Percentiles rank a stretch among this genome's conserved stretches.
Conservation (phyloP, 139 green algal genomes). For the Penium margaritaceum region DNA sequence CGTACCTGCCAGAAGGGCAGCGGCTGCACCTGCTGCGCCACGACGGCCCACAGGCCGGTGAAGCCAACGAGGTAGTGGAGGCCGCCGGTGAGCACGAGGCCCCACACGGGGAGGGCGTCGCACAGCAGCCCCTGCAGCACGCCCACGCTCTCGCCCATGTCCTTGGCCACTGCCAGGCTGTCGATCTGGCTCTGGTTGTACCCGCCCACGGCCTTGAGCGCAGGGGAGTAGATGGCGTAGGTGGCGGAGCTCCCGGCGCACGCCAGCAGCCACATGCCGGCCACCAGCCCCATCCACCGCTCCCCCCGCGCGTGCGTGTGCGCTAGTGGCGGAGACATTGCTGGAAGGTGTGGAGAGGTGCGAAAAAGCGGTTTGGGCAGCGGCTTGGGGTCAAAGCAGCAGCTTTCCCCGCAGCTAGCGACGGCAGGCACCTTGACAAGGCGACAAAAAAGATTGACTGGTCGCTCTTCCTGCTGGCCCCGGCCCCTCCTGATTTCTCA, state of each 20-base stretch:
- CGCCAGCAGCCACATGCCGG: slow-evolving; percentile 26
- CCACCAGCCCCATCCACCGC: slow-evolving; percentile 33
- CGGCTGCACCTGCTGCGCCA: background rate
- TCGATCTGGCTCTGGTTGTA: slow-evolving; percentile 24
- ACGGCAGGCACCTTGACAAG: too few relatives aligned
- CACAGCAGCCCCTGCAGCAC: slow-evolving; percentile 21
- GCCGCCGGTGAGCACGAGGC: background rate
- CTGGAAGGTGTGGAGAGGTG: too few relatives aligned
- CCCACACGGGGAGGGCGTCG: slow-evolving; percentile 10
- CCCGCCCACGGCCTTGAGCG: slow-evolving; percentile 8
- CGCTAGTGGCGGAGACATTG: too few relatives aligned
- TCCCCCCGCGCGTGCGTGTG: too few relatives aligned
- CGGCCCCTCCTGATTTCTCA: too few relatives aligned
- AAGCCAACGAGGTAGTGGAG: slow-evolving; percentile 12
- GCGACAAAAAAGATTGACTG: too few relatives aligned
- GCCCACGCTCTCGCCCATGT: slow-evolving; percentile 27
- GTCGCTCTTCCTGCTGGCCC: too few relatives aligned
- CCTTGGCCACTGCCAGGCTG: slow-evolving; percentile 14
- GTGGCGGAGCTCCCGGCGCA: slow-evolving; percentile 17
- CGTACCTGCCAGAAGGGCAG: slow-evolving; percentile 27
- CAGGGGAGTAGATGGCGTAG: slow-evolving; percentile 37
- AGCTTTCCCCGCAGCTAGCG: too few relatives aligned
- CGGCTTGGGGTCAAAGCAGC: too few relatives aligned
- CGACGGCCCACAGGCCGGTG: slow-evolving; percentile 4
- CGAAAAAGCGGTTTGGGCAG: too few relatives aligned